Base-by-base conservation (phyloP, 78 protist species). In the Protostelium mycophagum region DNA sequence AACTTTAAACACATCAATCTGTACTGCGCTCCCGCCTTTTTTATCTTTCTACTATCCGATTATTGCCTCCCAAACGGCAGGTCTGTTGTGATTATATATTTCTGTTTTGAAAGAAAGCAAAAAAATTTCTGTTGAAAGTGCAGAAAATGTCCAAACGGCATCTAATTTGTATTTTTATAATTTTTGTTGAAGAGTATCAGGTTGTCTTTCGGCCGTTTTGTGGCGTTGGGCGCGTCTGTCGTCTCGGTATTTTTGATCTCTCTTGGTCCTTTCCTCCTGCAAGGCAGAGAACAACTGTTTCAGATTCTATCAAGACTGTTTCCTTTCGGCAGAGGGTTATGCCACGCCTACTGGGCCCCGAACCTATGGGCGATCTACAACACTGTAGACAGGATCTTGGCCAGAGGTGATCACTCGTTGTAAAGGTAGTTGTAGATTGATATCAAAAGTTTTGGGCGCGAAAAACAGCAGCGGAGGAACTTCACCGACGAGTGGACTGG, bases 311-410 rank as follows among this genome's bases (percentile, higher is more conserved):
- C 87, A 1, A 91, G 99, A 25, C 90, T 98, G 83, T 98, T 98
- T 83, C 99, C 99, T 23, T 97, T 98, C 83, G 92, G 93, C 35
- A 92, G 99, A 28, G 99, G 99, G 0, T 94, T 98, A 28, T 34
- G 83, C 28, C 99, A 98, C 88, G 94, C 99, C 1, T 98, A 98
- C 87, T 98, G 99, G 99, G 99, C 99, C 34, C 98, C 99, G 36
- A 98, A 98, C 87, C 36, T 90, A 16, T 98, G 99, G 99, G 95
- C 98, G 29, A 37, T 97, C 28, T 97, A 97, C 88, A 38, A n/a
- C 84, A 73, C 87, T 34, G 84, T 83, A 0, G 99, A 98, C 39
- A 31, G 85, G 1, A 63, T 94, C n/a, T 39, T 94, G 88, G 10
- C 35, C 10, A 5, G 86, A 85, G 37, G 86, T 85, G 1, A 89